Percentiles rank a stretch among this genome's conserved stretches.
Conservation (phyloP, 345 rosid genomes). For the Hibiscus trionum region DNA sequence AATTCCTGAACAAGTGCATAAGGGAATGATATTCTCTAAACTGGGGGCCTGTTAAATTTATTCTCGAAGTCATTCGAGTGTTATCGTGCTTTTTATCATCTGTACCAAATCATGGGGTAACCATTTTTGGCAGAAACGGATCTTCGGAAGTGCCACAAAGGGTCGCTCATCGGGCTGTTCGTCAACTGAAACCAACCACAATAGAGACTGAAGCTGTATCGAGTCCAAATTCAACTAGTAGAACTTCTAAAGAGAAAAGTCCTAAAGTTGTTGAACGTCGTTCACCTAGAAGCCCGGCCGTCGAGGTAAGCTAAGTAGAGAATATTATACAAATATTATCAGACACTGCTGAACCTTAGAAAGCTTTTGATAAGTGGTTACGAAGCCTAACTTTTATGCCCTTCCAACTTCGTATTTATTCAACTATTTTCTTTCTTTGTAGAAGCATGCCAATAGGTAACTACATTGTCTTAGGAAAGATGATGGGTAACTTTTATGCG, state of each 20-base stretch:
- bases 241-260: slow-evolving; percentile 73
- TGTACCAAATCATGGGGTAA: neutral
- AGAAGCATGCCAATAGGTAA: too few species aligned
- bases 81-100: neutral
- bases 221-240: slow-evolving; percentile 40
- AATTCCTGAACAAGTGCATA: too few species aligned
- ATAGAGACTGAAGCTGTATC: slow-evolving; percentile 49
- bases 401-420: too few species aligned
- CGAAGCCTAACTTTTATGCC: neutral
- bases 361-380: neutral
- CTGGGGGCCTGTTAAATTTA: neutral
- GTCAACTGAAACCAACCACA: slow-evolving; percentile 51
- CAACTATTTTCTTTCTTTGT: too few species aligned
- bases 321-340: neutral
- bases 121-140: slow-evolving; percentile 36
- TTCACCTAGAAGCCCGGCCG: slow-evolving; percentile 67
- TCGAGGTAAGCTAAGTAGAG: slow-evolving; percentile 47
- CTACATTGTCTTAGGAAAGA: too few species aligned
- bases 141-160: slow-evolving; percentile 62
- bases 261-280: slow-evolving; percentile 66
- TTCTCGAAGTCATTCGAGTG: slow-evolving; percentile 3
- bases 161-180: slow-evolving; percentile 70
- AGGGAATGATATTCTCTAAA: neutral
- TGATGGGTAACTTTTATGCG: too few species aligned
- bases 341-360: neutral